Evolutionary conservation across 768 basidiomycete species (phyloP), one percentile per base, ranked within the genome.

Genomic region (Candolleomyces efflorescens): DNA sequence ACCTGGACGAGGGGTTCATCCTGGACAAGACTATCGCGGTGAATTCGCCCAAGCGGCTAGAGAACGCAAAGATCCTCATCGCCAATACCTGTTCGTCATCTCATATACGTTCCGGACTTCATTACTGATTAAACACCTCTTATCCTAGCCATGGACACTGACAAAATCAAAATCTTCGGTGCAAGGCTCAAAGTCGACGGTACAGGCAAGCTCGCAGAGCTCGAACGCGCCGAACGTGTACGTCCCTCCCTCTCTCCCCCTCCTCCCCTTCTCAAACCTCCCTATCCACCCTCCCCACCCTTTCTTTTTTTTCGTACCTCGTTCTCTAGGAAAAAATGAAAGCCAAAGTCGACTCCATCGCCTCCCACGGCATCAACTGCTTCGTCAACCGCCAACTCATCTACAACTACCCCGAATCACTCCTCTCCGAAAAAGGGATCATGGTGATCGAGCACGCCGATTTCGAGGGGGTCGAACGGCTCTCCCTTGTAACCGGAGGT

Each of bases 151-250:
- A 98, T 98, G 97, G 97, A 99, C 75, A 99, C 97, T 24, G 97
- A 99, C 76, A 99, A 99, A 73, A 97, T 98, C 79, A 99, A 99
- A 76, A 89, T 99, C 60, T 99, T 99, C 60, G 97, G 97, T 44
- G 96, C 97, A 0, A 83, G 94, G 38, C 87, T 98, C 61, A 93
- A 94, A 74, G 97, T 98, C 5, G 96, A 98, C 65, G 82, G 91
- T 47, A 96, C 97, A 2, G 91, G 95, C 53, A 98, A 99, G 75
- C 84, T 99, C 6, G 97, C 97, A 7, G 97, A 99, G 72, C 86
- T 99, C 17, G 97, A 99, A 72, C 88, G 95, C 11, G 97, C 97
- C 5, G 97, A 98, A 73, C 81, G 87, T 3, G 27, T 32, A 11
- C 32, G 32, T 11, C 11, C 7, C 32, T 32, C 7, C 11, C 32